Percentiles rank a stretch among this genome's conserved stretches.
phyloP scores from a whole-genome alignment of 148 eudicot genomes.

The Amaranthus hypochondriacus region DNA sequence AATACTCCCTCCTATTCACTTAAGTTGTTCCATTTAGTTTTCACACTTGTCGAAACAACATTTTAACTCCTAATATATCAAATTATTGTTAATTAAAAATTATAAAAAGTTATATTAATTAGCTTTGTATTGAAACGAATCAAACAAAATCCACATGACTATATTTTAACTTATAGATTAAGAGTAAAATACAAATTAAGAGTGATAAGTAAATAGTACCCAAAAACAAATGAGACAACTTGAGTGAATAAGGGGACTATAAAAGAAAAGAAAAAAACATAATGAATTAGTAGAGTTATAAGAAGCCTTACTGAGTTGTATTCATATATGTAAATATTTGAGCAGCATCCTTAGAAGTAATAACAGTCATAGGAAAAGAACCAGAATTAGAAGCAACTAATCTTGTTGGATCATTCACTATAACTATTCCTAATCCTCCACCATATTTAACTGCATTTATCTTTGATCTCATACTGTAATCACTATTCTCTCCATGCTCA shows the following conservation, averaged over 20 bases:
- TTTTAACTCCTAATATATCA: too few relatives aligned
- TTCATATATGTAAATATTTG: constrained; percentile 41
- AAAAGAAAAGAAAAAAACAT: background rate
- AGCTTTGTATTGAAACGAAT: too few relatives aligned
- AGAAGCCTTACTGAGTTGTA: constrained; percentile 40
- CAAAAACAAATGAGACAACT: too few relatives aligned
- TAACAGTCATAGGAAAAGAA: constrained; percentile 37
- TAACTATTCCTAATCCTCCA: constrained; percentile 47
- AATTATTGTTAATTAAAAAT: too few relatives aligned
- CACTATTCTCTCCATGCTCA: constrained; percentile 20
- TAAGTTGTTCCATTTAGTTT: too few relatives aligned
- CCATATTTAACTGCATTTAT: constrained; percentile 6
- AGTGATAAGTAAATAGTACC: too few relatives aligned
- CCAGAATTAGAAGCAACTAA: constrained; percentile 32
- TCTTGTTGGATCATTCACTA: constrained; percentile 30
- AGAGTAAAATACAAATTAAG: too few relatives aligned
- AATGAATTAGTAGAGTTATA: background rate
- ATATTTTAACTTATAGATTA: too few relatives aligned
- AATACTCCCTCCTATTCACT: background rate
- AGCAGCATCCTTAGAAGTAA: constrained; percentile 39
- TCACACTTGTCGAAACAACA: too few relatives aligned
- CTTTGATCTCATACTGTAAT: constrained; percentile 21
- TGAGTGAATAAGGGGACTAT: too few relatives aligned
- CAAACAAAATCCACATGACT: too few relatives aligned
- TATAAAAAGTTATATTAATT: too few relatives aligned